Evolutionary conservation across 495 filamentous ascomycete genomes (phyloP), one percentile per base, ranked within the genome.

Genomic region (Aspergillus incahuasiensis): DNA sequence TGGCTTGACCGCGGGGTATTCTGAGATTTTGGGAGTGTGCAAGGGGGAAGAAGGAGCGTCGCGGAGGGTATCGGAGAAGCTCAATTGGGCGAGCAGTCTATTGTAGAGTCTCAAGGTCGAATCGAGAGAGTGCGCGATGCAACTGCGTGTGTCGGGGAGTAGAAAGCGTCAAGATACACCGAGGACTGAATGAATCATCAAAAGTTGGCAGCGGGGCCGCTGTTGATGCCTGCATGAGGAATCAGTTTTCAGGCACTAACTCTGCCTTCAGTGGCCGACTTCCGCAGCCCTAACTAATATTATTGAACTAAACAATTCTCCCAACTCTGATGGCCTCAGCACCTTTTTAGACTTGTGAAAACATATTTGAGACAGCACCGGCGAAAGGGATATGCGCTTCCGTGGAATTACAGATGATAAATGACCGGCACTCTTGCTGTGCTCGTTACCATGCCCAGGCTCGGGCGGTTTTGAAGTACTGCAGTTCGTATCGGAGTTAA

Each of bases 1-100:
- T 58, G 32, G 38, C 56, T 57, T 59, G 56, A 43, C 57, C 63
- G 70, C 67, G 70, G 68, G 67, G 66, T 66, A 60, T 8, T 40
- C 38, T 2, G 38, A 21, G 48, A 18, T 12, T 32, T 49, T 38
- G 30, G 21, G 40, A 21, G 16, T 44, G 24, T 19, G 41, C n/a
- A 16, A n/a, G 38, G 3, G 5, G 22, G 11, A 2, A 16, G 32
- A 53, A 3, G 41, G 11, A 21, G 8, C 15, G 20, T 3, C 1
- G 15, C 32, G 6, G 34, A 12, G 20, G 21, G 2, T 8, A 3
- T 39, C 4, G 24, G 21, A 30, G 8, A 13, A 1, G 34, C 34
- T 50, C 48, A 50, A 50, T 50, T 40, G 20, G 11, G 25, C 13
- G 34, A 39, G 5, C 3, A 5, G 11, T 38, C 6, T 40, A 39